Conservation (phyloP, 2,329 filamentous ascomycete species). For the Dactylellina parvicollis region DNA sequence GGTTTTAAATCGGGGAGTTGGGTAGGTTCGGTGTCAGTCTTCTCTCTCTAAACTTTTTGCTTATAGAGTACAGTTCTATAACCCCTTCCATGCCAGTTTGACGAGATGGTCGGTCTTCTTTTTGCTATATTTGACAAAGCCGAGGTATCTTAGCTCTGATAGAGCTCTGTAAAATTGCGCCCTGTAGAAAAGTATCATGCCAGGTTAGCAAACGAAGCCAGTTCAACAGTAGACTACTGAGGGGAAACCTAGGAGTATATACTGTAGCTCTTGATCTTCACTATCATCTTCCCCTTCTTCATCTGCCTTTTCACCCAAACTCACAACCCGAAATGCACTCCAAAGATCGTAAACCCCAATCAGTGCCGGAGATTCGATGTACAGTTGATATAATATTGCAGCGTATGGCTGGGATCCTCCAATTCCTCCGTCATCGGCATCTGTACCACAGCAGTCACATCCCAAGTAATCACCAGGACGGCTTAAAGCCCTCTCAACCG, state of each 20-base stretch:
- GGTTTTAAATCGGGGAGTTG: not conserved
- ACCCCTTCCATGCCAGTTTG: slow-evolving; percentile 82
- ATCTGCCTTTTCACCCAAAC: slow-evolving; percentile 65
- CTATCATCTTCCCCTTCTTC: slow-evolving; percentile 63
- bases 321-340: slow-evolving; percentile 76
- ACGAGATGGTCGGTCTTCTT: slow-evolving; percentile 93
- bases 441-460: slow-evolving; percentile 73
- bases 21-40: too few relatives aligned
- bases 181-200: slow-evolving; percentile 59
- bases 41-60: too few relatives aligned
- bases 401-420: slow-evolving; percentile 70
- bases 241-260: slow-evolving; percentile 45
- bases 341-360: slow-evolving; percentile 84
- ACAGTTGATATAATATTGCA: slow-evolving; percentile 79
- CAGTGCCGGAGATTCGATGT: slow-evolving; percentile 74
- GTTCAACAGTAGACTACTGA: not conserved
- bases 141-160: slow-evolving; percentile 84
- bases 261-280: slow-evolving; percentile 62
- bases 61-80: slow-evolving; percentile 62
- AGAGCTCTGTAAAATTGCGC: slow-evolving; percentile 85
- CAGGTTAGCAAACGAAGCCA: slow-evolving; percentile 10
- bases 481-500: slow-evolving; percentile 76
- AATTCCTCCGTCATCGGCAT: slow-evolving; percentile 57
- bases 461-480: slow-evolving; percentile 80
- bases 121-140: slow-evolving; percentile 86